Base-by-base conservation (phyloP, 1,284 basidiomycete species). In the Irpex sp. region DNA sequence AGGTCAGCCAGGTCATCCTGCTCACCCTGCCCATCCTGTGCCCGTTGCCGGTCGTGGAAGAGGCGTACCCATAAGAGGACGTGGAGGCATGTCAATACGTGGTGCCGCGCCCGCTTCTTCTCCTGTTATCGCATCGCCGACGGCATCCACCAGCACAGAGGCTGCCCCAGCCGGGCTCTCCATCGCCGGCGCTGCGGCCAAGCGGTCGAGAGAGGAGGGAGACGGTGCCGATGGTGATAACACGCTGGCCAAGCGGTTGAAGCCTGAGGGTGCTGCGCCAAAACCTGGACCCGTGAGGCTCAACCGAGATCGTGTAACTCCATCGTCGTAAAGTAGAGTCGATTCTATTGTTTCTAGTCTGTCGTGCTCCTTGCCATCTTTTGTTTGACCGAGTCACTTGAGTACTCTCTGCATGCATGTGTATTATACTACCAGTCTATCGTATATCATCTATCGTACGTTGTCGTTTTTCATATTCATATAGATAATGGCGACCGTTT, bases 201-300 rank as follows among this genome's bases (percentile, higher is more conserved):
- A 92, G 69, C 83, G 90, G 19, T 81, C 84, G 48, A 80, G 89
- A 19, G 90, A 91, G 61, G 85, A 88, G 48, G 80, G 76, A 17
- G 75, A 80, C 21, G 54, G 54, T 34, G 66, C 73, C 1, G 51
- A 78, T 1, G 65, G 74, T 0, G 86, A 87, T 38, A 85, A 87
- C 67, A 85, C 88, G 4, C 77, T 91, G 17, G 87, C 84, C 0
- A 92, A 92, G 70, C 83, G 90, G 47, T 67, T 91, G 64, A 92
- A 90, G 72, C 85, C 87, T 57, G 82, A 83, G 19, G 74, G 71
- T 9, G 71, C 69, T 34, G 68, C 66, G 26, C 26, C 26, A 5
- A 74, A 71, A 48, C 62, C 62, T 44, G 40, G 40, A 61, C 74
- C 75, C 2, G 70, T 77, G 19, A 64, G 65, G 19, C 63, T 77